phyloP scores from a whole-genome alignment of 805 yeast species.

The Kazachstania taianensis region DNA sequence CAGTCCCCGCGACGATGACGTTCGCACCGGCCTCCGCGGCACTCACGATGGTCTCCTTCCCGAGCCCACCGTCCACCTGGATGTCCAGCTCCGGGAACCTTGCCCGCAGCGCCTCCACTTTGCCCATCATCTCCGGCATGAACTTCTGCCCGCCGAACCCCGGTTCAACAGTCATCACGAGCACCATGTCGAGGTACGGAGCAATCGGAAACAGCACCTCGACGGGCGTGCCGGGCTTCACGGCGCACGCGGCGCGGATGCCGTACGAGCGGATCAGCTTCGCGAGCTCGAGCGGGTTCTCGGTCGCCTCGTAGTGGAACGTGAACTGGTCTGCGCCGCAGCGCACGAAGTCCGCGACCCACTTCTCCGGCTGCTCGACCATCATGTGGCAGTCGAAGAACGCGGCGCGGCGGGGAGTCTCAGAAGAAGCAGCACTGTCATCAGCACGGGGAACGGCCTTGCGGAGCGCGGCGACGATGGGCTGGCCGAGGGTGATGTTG shows the following conservation, averaged over 20 bases:
- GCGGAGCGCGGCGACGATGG: conserved; percentile 70
- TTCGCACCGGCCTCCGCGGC: conserved; percentile 98
- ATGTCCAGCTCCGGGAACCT: conserved; percentile 73
- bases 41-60: conserved; percentile 67
- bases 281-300: conserved; percentile 64
- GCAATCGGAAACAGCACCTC: conserved; percentile 71
- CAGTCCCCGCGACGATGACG: conserved; percentile 94
- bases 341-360: conserved; percentile 87
- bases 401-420: conserved; percentile 31
- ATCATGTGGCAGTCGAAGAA: conserved; percentile 97
- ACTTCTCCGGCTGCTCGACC: conserved; percentile 85
- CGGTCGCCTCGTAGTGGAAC: conserved; percentile 89
- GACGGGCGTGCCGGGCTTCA: conserved; percentile 87
- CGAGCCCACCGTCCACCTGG: conserved; percentile 95
- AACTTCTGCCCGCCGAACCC: conserved; percentile 98
- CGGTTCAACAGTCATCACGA: conserved; percentile 97
- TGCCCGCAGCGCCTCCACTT: conserved; percentile 66
- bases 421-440: conserved; percentile 27
- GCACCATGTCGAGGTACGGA: conserved; percentile 80
- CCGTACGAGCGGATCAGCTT: conserved; percentile 67
- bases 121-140: conserved; percentile 94
- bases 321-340: conserved; percentile 96
- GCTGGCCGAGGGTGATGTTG: conserved; percentile 89
- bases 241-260: conserved; percentile 90
- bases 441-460: conserved; percentile 59